Base-by-base conservation (phyloP, 106 monocot genomes). In the Dioscorea zingiberensis region DNA sequence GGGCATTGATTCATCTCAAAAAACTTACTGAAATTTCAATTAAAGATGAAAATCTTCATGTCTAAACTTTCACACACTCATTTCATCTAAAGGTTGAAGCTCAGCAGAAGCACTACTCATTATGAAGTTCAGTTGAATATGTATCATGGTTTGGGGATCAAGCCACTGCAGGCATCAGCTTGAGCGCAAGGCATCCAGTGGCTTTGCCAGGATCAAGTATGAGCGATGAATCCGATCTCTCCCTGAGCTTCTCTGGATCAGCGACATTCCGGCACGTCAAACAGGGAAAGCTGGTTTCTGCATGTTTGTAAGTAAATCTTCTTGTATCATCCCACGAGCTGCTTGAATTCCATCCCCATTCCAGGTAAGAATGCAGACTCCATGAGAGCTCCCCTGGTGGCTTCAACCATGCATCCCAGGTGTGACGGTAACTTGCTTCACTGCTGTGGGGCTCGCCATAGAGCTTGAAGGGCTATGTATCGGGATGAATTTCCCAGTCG, bases 331-430 rank as follows among this genome's bases (percentile, higher is more conserved):
- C 76, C n/a, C n/a, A n/a, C 57, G 70, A n/a, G 58, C 21, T 47
- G 26, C 70, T 65, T 77, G 70, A 77, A 77, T 51, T 77, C n/a
- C 76, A n/a, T 77, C n/a, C 76, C 76, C 76, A 77, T 59, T 77
- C 76, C n/a, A n/a, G 11, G 76, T 77, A 64, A 77, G 30, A 10
- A 72, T 67, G 60, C 77, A 77, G 28, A 77, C 26, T 2, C 66
- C 54, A 48, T 73, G 73, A 6, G 73, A n/a, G n/a, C n/a, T 55
- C 0, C 73, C 44, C 58, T 65, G 17, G 73, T 65, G 47, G 77
- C 77, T 13, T 60, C 66, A 21, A n/a, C n/a, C 71, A 77, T 0
- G 77, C 71, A 16, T 77, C 77, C 77, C 77, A 77, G 6, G 67
- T 55, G n/a, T n/a, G 60, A 75, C 75, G 6, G 26, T 46, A 22